Evolutionary conservation across 2,329 filamentous ascomycete genomes (phyloP).

Genomic region (Fusarium fujikuroi): DNA sequence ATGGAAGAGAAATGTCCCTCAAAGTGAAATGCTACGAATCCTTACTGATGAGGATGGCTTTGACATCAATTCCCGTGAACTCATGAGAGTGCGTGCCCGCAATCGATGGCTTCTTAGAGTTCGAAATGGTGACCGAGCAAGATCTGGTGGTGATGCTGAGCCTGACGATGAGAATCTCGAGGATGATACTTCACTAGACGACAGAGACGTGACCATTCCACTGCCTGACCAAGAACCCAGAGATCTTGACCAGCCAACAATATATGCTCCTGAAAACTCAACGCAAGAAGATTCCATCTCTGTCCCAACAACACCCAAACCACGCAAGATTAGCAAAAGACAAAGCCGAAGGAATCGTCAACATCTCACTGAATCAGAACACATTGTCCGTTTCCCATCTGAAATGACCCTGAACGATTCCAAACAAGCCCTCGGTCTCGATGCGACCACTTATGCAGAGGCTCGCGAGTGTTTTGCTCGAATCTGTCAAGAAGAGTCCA

Average conservation of each 20-base stretch:
- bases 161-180: constrained; percentile 21
- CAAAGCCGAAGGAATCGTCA: constrained; percentile 75
- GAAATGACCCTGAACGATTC: constrained; percentile 85
- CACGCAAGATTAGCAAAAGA: constrained; percentile 49
- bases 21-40: constrained; percentile 77
- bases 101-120: constrained; percentile 75
- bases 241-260: background rate
- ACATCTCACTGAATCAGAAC: constrained; percentile 73
- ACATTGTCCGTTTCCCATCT: constrained; percentile 80
- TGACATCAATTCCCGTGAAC: constrained; percentile 75
- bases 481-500: constrained; percentile 74
- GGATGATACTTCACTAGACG: constrained; percentile 4
- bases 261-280: background rate
- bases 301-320: background rate
- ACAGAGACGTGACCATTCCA: constrained; percentile 11
- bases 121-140: constrained; percentile 66
- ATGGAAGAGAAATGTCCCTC: constrained; percentile 78
- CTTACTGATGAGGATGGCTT: constrained; percentile 77
- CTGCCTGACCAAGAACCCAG: constrained; percentile 7
- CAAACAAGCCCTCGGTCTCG: constrained; percentile 74
- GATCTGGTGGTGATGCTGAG: constrained; percentile 27
- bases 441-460: constrained; percentile 70
- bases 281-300: background rate
- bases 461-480: constrained; percentile 74
- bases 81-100: constrained; percentile 75